Evolutionary conservation across 495 filamentous ascomycete species (phyloP), one percentile per base, ranked within the genome.

Genomic region (Penicillium daleae): DNA sequence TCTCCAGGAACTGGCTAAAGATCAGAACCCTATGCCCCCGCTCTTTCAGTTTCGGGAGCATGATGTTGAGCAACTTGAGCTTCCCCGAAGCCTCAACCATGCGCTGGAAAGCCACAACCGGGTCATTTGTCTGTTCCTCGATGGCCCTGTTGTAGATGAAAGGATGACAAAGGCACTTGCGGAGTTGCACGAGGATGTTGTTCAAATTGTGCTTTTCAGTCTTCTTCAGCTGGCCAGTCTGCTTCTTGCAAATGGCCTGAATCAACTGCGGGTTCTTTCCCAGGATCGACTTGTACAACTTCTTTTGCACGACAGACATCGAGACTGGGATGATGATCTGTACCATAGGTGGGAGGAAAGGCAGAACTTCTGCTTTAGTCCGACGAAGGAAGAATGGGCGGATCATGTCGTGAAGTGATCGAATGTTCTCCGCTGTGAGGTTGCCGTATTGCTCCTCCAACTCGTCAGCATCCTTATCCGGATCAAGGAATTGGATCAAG

Each of bases 181-280:
- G 89, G 13, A 99, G 84, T 72, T 98, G 94, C 86, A 97, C 92
- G 27, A 99, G 79, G 35, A 98, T 97, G 66, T 98, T 99, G 77
- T 86, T 95, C 54, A 99, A 71, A 58, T 86, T 93, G 22, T 89
- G 87, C 1, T 87, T 82, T 57, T 99, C 95, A 3, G 76, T 76
- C 19, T 85, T 77, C 62, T 89, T 90, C 29, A 90, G 62, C 13
- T 67, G 69, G 26, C 74, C 76, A 62, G 85, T 81, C n/a, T 80
- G 76, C 29, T 80, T 82, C 2, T 84, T 82, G 69, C 97, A 90
- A 27, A 99, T 91, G 0, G 93, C 87, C 59, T 88, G 88, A 67
- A 99, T 93, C n/a, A 98, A 82, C 19, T 92, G 83, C 1, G 92
- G 88, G 65, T 96, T 97, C 67, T 93, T 92, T 7, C 90, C 85